phyloP scores from a whole-genome alignment of 1,284 basidiomycete genomes.

The Sanghuangporus sanghuang region DNA sequence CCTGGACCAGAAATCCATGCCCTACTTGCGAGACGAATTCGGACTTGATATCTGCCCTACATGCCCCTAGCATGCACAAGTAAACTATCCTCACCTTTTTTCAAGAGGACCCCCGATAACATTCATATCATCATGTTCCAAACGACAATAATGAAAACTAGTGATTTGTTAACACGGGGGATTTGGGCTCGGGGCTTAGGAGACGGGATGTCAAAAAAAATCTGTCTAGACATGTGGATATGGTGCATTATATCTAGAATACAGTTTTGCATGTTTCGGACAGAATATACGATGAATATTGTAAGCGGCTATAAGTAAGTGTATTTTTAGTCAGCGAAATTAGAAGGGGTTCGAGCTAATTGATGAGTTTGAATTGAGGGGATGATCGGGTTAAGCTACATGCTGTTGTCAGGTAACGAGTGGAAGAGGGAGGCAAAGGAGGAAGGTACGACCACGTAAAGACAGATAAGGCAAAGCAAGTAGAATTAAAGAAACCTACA shows the following conservation, averaged over 20 bases:
- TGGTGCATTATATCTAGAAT: conserved; percentile 14
- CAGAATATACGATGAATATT: neutral
- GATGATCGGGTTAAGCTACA: neutral
- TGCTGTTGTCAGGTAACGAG: neutral
- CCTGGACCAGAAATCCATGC: conserved; percentile 40
- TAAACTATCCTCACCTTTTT: no score
- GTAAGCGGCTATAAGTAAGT: neutral
- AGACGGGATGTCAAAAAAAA: neutral
- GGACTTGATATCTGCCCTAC: neutral
- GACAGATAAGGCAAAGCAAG: neutral
- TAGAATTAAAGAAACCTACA: neutral
- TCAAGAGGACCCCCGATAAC: no score
- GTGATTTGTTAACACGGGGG: no score
- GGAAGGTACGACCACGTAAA: neutral
- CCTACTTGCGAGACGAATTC: conserved; percentile 12
- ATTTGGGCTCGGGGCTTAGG: neutral
- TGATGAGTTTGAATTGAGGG: neutral
- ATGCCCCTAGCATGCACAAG: neutral
- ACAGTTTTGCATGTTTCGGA: neutral
- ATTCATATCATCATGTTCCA: no score
- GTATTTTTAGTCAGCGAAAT: conserved; percentile 2
- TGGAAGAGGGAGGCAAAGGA: neutral
- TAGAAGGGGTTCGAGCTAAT: neutral
- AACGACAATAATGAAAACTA: no score
- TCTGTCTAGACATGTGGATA: neutral